Conservation (phyloP, 2,329 filamentous ascomycete species). For the Exophiala sideris region DNA sequence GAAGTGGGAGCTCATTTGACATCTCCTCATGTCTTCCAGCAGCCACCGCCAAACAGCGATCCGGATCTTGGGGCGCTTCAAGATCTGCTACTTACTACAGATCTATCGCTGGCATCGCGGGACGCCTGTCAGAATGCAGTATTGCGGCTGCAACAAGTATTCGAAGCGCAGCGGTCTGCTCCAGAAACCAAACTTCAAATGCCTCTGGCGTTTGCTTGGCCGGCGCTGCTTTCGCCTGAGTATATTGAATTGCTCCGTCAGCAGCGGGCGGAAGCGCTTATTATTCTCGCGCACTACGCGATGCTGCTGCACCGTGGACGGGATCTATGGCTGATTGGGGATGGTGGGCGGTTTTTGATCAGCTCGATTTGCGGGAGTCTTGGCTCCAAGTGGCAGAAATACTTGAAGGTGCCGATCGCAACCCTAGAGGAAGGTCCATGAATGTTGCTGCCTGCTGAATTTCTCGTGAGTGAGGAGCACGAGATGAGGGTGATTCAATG, state of each 20-base stretch:
- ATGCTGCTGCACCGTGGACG: conserved; percentile 27
- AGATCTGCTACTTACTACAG: conserved; percentile 11
- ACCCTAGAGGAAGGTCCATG: background rate
- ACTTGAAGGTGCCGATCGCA: conserved; percentile 5
- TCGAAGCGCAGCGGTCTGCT: conserved; percentile 7
- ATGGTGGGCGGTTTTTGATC: conserved; percentile 29
- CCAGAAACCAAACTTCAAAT: background rate
- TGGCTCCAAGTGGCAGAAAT: conserved; percentile 11
- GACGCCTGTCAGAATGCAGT: conserved; percentile 17
- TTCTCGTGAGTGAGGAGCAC: background rate
- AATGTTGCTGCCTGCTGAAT: conserved; percentile 5
- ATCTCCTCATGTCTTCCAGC: background rate
- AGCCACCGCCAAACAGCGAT: background rate
- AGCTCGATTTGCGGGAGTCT: conserved; percentile 10
- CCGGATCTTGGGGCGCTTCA: conserved; percentile 12
- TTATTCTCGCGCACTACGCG: conserved; percentile 31
- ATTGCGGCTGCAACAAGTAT: conserved; percentile 14
- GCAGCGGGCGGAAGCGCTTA: conserved; percentile 34
- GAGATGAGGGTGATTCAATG: background rate
- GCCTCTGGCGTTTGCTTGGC: conserved; percentile 32
- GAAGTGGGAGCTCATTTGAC: conserved; percentile 16
- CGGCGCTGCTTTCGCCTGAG: conserved; percentile 32
- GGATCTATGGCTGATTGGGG: conserved; percentile 14
- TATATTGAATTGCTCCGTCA: conserved; percentile 37
- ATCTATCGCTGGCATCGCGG: conserved; percentile 5